Evolutionary conservation across 176 grass and related monocot genomes (phyloP).

Genomic region (Rhynchospora tenuis): DNA sequence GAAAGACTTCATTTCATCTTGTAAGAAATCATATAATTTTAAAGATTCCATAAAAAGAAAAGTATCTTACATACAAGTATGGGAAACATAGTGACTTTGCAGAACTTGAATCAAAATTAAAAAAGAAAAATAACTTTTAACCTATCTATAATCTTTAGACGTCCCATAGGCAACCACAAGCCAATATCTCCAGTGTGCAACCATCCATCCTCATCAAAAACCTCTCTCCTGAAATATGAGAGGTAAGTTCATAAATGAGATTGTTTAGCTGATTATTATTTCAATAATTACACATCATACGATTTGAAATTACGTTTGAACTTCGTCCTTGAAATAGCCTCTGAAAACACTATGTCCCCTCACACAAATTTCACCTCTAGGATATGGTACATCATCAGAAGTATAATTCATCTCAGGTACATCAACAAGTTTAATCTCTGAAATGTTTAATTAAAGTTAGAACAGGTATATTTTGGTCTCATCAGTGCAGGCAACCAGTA

Average conservation of each 20-base stretch:
- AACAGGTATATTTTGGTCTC: background rate
- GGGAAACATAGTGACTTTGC: background rate
- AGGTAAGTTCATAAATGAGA: background rate
- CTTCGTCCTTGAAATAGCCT: slow-evolving; percentile 88
- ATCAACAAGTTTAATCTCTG: slow-evolving; percentile 97
- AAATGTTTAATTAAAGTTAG: slow-evolving; percentile 1
- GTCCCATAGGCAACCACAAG: slow-evolving; percentile 87
- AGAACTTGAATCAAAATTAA: background rate
- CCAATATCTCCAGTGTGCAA: slow-evolving; percentile 98
- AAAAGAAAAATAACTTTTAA: slow-evolving; percentile 23
- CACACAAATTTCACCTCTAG: slow-evolving; percentile 95
- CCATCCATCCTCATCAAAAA: slow-evolving; percentile 88
- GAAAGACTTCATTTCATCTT: background rate
- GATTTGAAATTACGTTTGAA: slow-evolving; percentile 61
- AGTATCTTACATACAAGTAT: background rate
- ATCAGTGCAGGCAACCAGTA: background rate
- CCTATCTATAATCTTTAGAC: slow-evolving; percentile 92
- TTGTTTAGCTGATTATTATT: background rate
- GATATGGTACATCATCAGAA: slow-evolving; percentile 80
- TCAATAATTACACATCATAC: background rate
- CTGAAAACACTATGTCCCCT: slow-evolving; percentile 67
- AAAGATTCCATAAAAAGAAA: background rate
- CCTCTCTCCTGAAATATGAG: slow-evolving; percentile 63
- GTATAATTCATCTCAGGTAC: slow-evolving; percentile 99
- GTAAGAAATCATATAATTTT: background rate